Base-by-base conservation (phyloP, 2,329 filamentous ascomycete species). In the Knoxdaviesia proteae region DNA sequence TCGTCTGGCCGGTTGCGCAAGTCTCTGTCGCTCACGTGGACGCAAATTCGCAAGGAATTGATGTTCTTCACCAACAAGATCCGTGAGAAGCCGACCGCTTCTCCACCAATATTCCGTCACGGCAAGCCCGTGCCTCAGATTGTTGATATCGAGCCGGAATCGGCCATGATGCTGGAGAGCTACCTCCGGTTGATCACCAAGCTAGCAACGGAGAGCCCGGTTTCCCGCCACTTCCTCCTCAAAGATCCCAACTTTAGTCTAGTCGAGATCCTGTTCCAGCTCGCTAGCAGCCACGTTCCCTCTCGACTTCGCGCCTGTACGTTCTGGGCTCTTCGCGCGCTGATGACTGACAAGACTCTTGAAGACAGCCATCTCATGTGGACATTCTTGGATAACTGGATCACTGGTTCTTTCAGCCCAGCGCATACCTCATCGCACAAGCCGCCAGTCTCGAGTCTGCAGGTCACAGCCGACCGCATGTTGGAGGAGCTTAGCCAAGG, bases 151-250 rank as follows among this genome's bases (percentile, higher is more conserved):
- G 88, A 94, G 54, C 83, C 86, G 4, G 92, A 98, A 57, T 92
- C 84, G 36, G 78, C 80, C n/a, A 82, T 94, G 60, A 94, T 98
- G 84, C 68, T 98, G 32, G 86, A 94, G 54, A 88, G 84, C 51
- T 96, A 96, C 56, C 67, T 98, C 42, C 77, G 88, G 32, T 69
- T 98, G 5, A 81, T 94, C 51, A 75, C 84, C 4, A 84, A 92
- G 56, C 65, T 98, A 7, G 78, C 80, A 47, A 68, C 71, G 29
- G 76, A 88, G 54, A 94, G 84, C 53, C 65, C 71, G 45, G 63
- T 67, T 20, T 80, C 84, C 1, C 72, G 88, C 41, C 61, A 71
- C 34, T 94, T 80, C 65, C 67, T 96, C 46, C 62, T 92, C 29
- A 69, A 74, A 37, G 69, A 65, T 44, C 58, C 77, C 29, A 69